phyloP scores from a whole-genome alignment of 2,329 filamentous ascomycete genomes.

The Lithohypha guttulata region DNA sequence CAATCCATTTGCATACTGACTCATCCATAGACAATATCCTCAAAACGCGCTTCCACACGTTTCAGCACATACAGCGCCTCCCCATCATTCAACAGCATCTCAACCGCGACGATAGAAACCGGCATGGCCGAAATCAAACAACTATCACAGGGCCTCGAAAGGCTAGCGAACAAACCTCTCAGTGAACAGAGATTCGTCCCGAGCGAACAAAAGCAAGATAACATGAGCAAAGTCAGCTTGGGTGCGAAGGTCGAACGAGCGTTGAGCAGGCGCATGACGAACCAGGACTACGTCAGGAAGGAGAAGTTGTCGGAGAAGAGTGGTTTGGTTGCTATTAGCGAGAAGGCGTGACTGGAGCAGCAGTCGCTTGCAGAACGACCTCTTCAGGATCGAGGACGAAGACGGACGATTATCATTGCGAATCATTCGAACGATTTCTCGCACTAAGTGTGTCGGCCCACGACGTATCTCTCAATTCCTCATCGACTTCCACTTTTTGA shows the following conservation, averaged over 20 bases:
- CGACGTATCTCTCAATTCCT: no score
- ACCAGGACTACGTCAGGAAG: slow-evolving; percentile 53
- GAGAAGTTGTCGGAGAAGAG: slow-evolving; percentile 47
- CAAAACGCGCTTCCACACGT: slow-evolving; percentile 42
- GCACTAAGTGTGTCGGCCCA: no score
- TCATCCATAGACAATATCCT: slow-evolving; percentile 22
- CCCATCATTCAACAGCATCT: slow-evolving; percentile 38
- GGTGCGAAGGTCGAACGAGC: slow-evolving; percentile 86
- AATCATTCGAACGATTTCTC: no score
- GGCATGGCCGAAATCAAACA: slow-evolving; percentile 57
- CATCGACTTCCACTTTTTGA: no score
- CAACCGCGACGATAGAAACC: slow-evolving; percentile 27
- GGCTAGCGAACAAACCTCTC: slow-evolving; percentile 82
- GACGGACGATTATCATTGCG: no score
- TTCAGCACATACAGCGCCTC: slow-evolving; percentile 43
- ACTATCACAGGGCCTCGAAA: slow-evolving; percentile 69
- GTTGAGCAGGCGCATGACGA: slow-evolving; percentile 71
- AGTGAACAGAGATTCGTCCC: slow-evolving; percentile 70
- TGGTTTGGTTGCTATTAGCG: slow-evolving; percentile 34
- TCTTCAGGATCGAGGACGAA: no score
- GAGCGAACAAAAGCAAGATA: slow-evolving; percentile 67
- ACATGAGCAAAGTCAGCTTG: slow-evolving; percentile 74
- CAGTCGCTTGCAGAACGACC: no score
- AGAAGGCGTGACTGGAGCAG: no score
- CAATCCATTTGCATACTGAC: slow-evolving; percentile 5